phyloP scores from a whole-genome alignment of 768 basidiomycete genomes.

The Cantharellus anzutake region DNA sequence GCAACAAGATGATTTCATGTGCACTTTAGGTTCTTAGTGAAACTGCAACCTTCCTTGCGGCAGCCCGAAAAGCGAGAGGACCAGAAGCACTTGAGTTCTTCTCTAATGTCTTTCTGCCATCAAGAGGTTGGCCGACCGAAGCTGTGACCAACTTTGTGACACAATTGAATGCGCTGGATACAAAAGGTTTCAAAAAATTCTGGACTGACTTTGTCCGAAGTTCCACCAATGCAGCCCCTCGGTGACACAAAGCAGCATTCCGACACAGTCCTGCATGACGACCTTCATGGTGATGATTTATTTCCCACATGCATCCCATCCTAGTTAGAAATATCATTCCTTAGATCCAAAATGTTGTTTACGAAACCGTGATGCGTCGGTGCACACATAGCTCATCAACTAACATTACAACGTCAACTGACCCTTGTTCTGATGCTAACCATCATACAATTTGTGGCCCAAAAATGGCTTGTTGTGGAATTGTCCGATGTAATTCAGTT shows the following conservation, averaged over 20 bases:
- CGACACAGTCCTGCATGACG: not conserved
- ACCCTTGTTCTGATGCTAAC: no score
- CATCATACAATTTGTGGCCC: no score
- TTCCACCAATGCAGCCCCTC: not conserved
- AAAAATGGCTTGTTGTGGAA: no score
- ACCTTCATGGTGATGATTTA: not conserved
- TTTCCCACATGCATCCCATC: no score
- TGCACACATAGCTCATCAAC: no score
- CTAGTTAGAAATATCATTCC: no score
- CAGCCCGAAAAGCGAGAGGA: constrained; percentile 56
- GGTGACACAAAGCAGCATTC: not conserved
- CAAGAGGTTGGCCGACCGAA: constrained; percentile 70
- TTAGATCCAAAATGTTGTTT: no score
- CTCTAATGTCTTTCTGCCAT: constrained; percentile 59
- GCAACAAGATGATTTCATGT: not conserved
- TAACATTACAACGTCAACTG: no score
- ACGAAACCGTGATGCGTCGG: no score
- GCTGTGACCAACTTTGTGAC: constrained; percentile 58
- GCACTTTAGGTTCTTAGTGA: constrained; percentile 62
- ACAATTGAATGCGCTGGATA: constrained; percentile 55
- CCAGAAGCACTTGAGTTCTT: constrained; percentile 73
- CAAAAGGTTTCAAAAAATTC: constrained; percentile 66
- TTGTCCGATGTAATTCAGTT: no score
- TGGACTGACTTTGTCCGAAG: constrained; percentile 54
- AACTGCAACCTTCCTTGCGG: constrained; percentile 68